Percentiles rank a stretch among this genome's conserved stretches.
phyloP scores from a whole-genome alignment of 2,329 filamentous ascomycete species.

The Alternaria sp. region DNA sequence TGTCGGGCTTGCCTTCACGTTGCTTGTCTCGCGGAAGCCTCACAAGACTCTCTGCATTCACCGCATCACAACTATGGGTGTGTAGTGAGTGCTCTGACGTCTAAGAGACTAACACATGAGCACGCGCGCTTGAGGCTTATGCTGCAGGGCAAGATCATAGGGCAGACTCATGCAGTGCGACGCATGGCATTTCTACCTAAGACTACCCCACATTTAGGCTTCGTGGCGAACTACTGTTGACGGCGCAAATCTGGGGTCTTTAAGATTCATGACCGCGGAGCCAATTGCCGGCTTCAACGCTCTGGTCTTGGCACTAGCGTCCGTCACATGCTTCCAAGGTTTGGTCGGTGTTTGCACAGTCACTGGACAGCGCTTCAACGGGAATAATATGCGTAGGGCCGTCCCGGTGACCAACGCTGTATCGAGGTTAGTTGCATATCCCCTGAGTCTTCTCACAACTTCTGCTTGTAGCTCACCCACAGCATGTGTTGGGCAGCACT shows the following conservation, averaged over 20 bases:
- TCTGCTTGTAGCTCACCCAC: not conserved
- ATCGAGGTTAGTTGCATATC: slow-evolving; percentile 31
- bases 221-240: slow-evolving; percentile 4
- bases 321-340: slow-evolving; percentile 35
- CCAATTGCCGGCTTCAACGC: slow-evolving; percentile 5
- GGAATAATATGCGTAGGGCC: slow-evolving; percentile 32
- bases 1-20: slow-evolving; percentile 2
- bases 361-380: slow-evolving; percentile 24
- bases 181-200: slow-evolving; percentile 11
- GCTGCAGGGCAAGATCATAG: slow-evolving; percentile 31
- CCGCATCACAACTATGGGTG: not conserved
- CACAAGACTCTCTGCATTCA: slow-evolving; percentile 27
- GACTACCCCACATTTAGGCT: slow-evolving; percentile 15
- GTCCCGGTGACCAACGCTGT: slow-evolving; percentile 39
- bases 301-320: slow-evolving; percentile 10
- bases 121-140: slow-evolving; percentile 31
- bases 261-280: not conserved
- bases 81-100: slow-evolving; percentile 17
- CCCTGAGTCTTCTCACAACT: slow-evolving; percentile 7
- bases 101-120: slow-evolving; percentile 19
- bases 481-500: not conserved
- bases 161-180: slow-evolving; percentile 27
- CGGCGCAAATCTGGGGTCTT: slow-evolving; percentile 5
- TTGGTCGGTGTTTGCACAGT: slow-evolving; percentile 19
- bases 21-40: slow-evolving; percentile 25